Base-by-base conservation (phyloP, 176 grass and related monocot species). In the Lolium multiflorum region DNA sequence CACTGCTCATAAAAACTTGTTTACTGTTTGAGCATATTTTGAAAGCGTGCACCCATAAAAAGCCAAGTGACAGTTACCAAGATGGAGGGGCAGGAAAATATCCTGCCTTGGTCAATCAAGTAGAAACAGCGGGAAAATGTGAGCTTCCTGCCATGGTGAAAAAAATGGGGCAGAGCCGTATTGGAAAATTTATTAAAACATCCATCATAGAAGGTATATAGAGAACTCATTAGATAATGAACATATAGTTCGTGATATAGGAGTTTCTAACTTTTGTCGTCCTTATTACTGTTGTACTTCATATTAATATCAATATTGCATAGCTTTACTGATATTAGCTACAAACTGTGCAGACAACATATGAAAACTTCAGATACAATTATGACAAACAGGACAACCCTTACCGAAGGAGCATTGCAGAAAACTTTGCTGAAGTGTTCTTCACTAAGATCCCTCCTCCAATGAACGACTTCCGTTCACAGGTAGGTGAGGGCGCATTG, bases 371-470 rank as follows among this genome's bases (percentile, higher is more conserved):
- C 48, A 85, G 88, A 84, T 92, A 90, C 60, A 87, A 82, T 28
- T 95, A 91, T 11, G 58, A 89, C 41, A 92, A 87, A 83, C 87
- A 86, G 43, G 86, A 95, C 8, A 95, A 95, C 66, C 93, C 93
- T 5, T 91, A 92, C 77, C 47, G 54, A 37, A 95, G 85, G 83
- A 85, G 81, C 54, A 78, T 84, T 48, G 74, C 82, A 64, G 9
- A 72, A 78, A 95, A 92, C 76, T 91, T 91, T 61, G 69, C 25
- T 2, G 86, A 92, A 60, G 83, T 91, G 31, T 92, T 95, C 70
- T 89, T 92, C 39, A 82, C 83, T 10, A 90, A 87, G 67, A 92
- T 90, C 13, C 90, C 88, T 55, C 86, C 86, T 82, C 84, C 93
- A 6, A 52, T 92, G 88, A 88, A 75, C 14, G 7, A 92, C 77